Percentiles rank a stretch among this genome's conserved stretches.
Evolutionary conservation across 1,284 basidiomycete species (phyloP).

Genomic region (Gomphus bonarii): DNA sequence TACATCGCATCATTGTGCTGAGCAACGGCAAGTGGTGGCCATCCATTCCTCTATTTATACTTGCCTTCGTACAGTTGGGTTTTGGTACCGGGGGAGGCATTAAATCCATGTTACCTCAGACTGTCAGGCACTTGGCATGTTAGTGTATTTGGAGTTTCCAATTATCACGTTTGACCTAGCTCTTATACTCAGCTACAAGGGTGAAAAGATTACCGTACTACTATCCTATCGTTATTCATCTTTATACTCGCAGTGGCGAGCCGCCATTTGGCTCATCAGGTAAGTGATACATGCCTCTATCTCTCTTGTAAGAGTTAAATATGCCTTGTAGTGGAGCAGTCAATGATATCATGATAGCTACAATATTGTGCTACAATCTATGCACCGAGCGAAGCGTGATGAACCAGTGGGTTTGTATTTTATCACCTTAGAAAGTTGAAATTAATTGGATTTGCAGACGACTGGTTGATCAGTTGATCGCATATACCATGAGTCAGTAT

Average conservation of each 20-base stretch:
- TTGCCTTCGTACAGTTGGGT: slow-evolving; percentile 3
- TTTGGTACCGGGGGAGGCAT: slow-evolving; percentile 8
- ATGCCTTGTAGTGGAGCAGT: slow-evolving; percentile 2
- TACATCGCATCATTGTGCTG: background rate
- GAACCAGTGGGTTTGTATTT: background rate
- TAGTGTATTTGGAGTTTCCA: background rate
- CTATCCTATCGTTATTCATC: background rate
- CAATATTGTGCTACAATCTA: slow-evolving; percentile 3
- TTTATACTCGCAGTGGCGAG: background rate
- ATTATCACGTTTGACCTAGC: background rate
- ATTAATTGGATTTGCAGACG: background rate
- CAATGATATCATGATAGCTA: slow-evolving; percentile 7
- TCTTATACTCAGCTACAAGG: background rate
- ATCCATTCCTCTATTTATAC: background rate
- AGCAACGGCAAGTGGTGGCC: background rate
- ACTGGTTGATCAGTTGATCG: slow-evolving; percentile 3
- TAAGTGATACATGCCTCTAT: background rate
- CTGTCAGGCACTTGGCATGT: slow-evolving; percentile 6
- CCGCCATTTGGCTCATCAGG: slow-evolving; percentile 8
- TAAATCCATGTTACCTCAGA: slow-evolving; percentile 8
- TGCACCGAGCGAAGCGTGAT: slow-evolving; percentile 2
- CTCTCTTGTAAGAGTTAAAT: background rate
- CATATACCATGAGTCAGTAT: slow-evolving; percentile 5
- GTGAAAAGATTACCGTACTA: background rate
- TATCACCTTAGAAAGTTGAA: background rate